Evolutionary conservation across 768 basidiomycete species (phyloP), one percentile per base, ranked within the genome.

Genomic region (Lentinula aciculospora): DNA sequence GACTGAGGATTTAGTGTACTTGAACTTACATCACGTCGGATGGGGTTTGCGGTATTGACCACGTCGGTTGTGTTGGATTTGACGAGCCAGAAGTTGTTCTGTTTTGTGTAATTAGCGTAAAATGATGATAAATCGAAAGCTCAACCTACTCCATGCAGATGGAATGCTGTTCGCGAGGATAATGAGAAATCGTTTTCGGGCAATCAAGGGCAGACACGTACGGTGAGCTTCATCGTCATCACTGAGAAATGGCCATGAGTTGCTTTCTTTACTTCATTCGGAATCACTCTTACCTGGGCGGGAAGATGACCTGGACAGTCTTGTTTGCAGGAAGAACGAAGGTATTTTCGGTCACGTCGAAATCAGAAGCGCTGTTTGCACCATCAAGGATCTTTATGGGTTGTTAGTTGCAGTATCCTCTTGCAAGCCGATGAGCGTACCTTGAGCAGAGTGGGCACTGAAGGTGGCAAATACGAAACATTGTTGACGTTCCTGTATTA

Each of bases 1-100:
- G 51, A 1, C 5, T 5, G 2, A 10, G 29, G 5, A 48, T 1
- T 13, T 17, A 4, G 15, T 17, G 7, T n/a, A 29, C 9, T 19
- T 7, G 28, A 48, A 12, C 63, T 27, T 59, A 66, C 65, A 49
- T 69, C 68, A 54, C 68, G 66, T n/a, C 60, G 58, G 31, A 81
- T 74, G 1, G 86, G 86, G 68, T 87, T 77, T 36, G 77, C 77
- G 3, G 71, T 68, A 61, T 75, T 75, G 32, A 68, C 64, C 36
- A 32, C 46, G 13, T 66, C 62, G 29, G 71, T 62, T 12, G 61
- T 59, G 56, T 71, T 73, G 48, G 64, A 72, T 61, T 78, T 74
- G 57, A 78, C 65, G n/a, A 78, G 69, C 61, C 66, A 71, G 66
- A 75, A 78, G 29, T 73, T 60, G 48, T 69, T 74, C 71, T 76